Base-by-base conservation (phyloP, 2,329 filamentous ascomycete species). In the Aspergillus costaricaensis region DNA sequence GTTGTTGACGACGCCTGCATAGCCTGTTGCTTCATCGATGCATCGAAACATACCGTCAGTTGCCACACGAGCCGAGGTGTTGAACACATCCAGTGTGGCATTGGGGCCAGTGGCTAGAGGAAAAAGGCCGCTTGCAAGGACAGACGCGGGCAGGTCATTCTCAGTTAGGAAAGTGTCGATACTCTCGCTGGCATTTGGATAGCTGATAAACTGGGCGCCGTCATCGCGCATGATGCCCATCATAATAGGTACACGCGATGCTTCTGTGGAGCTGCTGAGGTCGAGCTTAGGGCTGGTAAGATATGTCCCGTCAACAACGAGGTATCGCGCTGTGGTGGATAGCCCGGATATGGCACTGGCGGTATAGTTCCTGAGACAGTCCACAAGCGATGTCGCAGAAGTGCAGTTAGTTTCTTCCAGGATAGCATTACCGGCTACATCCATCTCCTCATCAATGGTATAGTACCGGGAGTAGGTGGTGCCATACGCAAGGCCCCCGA, bases 11-110 rank as follows among this genome's bases (percentile, higher is more conserved):
- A 81, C 73, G 2, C 80, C 84, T 0, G 82, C 77, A 67, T 82
- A 82, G 6, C 82, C 82, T 2, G 85, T 87, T 5, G 85, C 84
- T 70, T 87, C 80, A 68, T 86, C 83, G 54, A 84, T 74, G 69
- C 86, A 88, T 59, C 85, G 82, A 77, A 87, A 87, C 8, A 82
- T 80, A 55, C 79, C 83, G 70, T 88, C 85, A 2, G 85, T 87
- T 2, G 83, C 80, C 43, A 87, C 76, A 5, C 82, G 82, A 6
- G 82, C 76, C 19, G 80, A 80, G 36, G 83, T 77, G 61, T 85
- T 86, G 77, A 83, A 87, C 2, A 85, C 77, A 61, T 85, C 80
- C 6, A 85, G 77, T 0, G 84, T 86, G 8, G 79, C 60, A 52
- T 86, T 85, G 3, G 81, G 77, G 0, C 79, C 79, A 23, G 73